Evolutionary conservation across 768 basidiomycete genomes (phyloP), one percentile per base, ranked within the genome.

Genomic region (Mycena epipterygia): DNA sequence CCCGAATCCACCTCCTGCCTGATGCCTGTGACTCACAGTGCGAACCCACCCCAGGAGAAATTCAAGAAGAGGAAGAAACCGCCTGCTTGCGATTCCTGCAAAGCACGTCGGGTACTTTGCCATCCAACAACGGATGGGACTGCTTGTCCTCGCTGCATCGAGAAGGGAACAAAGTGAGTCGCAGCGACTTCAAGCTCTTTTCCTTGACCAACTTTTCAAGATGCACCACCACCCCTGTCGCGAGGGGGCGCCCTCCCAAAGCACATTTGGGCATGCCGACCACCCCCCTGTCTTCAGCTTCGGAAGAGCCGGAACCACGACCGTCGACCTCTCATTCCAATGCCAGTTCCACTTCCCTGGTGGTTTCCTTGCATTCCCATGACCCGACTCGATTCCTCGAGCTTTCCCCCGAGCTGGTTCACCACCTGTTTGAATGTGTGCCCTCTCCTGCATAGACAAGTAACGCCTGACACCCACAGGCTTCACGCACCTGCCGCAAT

Each of bases 71-170:
- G 23, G 25, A 65, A 25, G n/a, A 68, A 68, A 27, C 67, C 67
- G 16, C 67, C 59, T 9, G 67, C 67, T 1, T 68, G 67, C 52
- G 67, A 68, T 61, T 32, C 42, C 19, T 68, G 67, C 32, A 69
- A 69, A 35, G 55, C 60, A 3, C 68, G 68, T 1, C 61, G 68
- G 6, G 68, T 69, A 13, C 61, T 69, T 2, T 69, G 68, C 21
- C 68, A 69, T 57, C 68, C 60, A 8, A 61, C 61, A 14, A 55
- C 62, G 17, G 52, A 69, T 19, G 68, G 68, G 32, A 35, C 61
- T 3, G 23, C 68, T 23, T 64, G 68, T 35, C 68, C 68, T 11
- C 68, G 68, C 13, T 69, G 68, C 35, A 32, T 41, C 2, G 68
- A 63, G 27, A 69, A 58, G 29, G 61, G 61, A 13, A 39, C 21